phyloP scores from a whole-genome alignment of 129 eudicot species.

The Lonicera japonica region DNA sequence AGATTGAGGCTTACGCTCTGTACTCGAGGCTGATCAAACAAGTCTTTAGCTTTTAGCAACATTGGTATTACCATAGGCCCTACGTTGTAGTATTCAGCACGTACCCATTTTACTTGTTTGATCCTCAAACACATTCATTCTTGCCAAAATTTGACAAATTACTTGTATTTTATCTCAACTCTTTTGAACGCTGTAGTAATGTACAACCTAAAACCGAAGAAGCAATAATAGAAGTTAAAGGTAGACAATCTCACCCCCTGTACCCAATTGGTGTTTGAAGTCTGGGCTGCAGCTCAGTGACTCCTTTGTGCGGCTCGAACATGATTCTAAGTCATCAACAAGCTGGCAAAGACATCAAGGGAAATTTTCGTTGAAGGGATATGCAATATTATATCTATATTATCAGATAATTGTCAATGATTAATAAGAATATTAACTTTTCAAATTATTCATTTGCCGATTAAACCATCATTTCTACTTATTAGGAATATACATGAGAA shows the following conservation, averaged over 20 bases:
- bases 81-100: too few species aligned
- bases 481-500: neutral
- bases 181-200: neutral
- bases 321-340: conserved; percentile 56
- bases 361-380: conserved; percentile 5
- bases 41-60: too few species aligned
- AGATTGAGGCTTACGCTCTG: too few species aligned
- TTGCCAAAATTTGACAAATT: neutral
- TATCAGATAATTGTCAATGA: neutral
- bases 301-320: conserved; percentile 40
- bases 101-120: too few species aligned
- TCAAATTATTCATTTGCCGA: too few species aligned
- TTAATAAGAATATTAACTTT: neutral
- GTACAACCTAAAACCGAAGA: neutral
- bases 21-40: too few species aligned
- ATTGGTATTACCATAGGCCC: too few species aligned
- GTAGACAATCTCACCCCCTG: conserved; percentile 31
- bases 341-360: conserved; percentile 34
- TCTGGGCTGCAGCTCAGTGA: conserved; percentile 17
- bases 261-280: conserved; percentile 22
- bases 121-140: neutral
- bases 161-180: neutral
- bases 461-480: neutral
- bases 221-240: neutral
- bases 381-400: neutral